Evolutionary conservation across 1,284 basidiomycete genomes (phyloP).

Genomic region (Malassezia sp.): DNA sequence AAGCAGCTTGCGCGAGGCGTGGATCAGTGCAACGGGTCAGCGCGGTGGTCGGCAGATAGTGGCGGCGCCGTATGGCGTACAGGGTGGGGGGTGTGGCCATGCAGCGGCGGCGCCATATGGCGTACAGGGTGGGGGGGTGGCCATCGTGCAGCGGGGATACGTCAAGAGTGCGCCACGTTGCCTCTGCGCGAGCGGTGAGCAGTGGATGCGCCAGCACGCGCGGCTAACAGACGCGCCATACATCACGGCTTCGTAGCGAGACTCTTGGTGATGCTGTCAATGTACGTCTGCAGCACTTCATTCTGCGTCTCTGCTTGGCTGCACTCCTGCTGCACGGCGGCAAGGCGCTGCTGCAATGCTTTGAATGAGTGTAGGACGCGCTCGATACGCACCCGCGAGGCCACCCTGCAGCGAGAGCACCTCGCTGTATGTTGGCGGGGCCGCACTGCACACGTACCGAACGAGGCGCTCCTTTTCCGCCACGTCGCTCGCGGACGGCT

Average conservation of each 20-base stretch:
- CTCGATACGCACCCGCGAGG: conserved; percentile 23
- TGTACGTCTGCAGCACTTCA: conserved; percentile 44
- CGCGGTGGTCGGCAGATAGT: too few relatives aligned
- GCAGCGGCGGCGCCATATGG: too few relatives aligned
- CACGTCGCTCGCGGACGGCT: conserved; percentile 41
- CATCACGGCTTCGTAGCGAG: conserved; percentile 29
- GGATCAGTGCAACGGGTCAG: too few relatives aligned
- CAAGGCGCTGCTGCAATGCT: conserved; percentile 31
- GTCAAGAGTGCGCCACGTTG: too few relatives aligned
- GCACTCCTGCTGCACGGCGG: conserved; percentile 38
- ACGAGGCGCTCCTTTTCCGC: conserved; percentile 43
- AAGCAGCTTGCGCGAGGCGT: too few relatives aligned
- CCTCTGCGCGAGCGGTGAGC: too few relatives aligned
- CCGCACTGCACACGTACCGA: conserved; percentile 19
- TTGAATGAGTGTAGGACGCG: neutral
- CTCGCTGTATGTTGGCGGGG: conserved; percentile 18
- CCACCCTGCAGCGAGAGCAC: conserved; percentile 36
- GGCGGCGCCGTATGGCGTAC: too few relatives aligned
- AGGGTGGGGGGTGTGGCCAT: too few relatives aligned
- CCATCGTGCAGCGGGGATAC: too few relatives aligned
- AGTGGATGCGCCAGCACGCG: too few relatives aligned
- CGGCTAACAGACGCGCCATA: too few relatives aligned
- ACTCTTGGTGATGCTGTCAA: conserved; percentile 45
- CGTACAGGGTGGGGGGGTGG: too few relatives aligned
- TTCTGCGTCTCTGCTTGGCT: conserved; percentile 42